Percentiles rank a stretch among this genome's conserved stretches.
Evolutionary conservation across 1,284 basidiomycete species (phyloP).

Genomic region (Melampsora occidentalis): DNA sequence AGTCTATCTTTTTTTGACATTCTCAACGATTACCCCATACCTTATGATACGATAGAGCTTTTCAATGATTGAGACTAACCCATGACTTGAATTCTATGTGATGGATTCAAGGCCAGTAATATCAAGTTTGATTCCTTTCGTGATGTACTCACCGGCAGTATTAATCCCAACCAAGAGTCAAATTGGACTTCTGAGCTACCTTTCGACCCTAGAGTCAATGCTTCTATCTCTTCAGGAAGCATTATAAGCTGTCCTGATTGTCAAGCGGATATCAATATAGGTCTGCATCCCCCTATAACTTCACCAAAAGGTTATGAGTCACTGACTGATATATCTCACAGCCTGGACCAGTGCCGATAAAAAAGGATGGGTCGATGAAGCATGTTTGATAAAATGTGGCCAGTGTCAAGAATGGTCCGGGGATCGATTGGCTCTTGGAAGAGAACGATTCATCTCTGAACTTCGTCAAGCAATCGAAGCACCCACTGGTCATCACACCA

Average conservation of each 20-base stretch:
- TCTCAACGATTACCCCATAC: neutral
- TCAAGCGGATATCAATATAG: neutral
- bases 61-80: neutral
- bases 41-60: neutral
- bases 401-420: neutral
- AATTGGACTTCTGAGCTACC: neutral
- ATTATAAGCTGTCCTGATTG: neutral
- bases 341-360: neutral
- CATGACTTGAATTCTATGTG: neutral
- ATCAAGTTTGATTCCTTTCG: neutral
- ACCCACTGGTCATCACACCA: neutral
- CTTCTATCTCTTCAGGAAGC: neutral
- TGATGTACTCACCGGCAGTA: neutral
- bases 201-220: neutral
- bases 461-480: neutral
- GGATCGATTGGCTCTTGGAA: neutral
- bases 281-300: neutral
- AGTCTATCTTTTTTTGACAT: neutral
- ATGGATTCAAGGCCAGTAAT: neutral
- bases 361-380: neutral
- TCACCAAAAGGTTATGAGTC: neutral
- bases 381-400: neutral
- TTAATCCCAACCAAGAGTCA: neutral
- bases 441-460: neutral
- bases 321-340: neutral